Evolutionary conservation across 148 eudicot species (phyloP), one percentile per base, ranked within the genome.

Genomic region (Spergularia marina): DNA sequence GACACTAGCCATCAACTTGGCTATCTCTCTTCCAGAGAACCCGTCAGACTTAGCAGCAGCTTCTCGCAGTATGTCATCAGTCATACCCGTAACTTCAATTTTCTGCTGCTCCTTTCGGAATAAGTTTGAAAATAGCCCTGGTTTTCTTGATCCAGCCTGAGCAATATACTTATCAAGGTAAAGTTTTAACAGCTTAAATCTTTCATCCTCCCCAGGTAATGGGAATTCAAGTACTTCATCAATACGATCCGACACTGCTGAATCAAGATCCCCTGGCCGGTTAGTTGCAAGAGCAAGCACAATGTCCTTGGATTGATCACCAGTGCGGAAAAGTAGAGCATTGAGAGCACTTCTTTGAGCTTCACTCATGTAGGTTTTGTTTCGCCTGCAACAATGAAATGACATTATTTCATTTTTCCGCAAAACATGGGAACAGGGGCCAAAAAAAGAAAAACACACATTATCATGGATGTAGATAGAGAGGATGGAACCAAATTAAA

Each of bases 331-430:
- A 59, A 96, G 87, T 47, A 96, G 97, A 17, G 99, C 99, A 62
- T 96, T 92, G 71, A 92, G 92, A 39, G 99, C 98, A 81, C 99
- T 96, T 80, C 99, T 86, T 75, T 96, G 99, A 77, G 99, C 97
- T 91, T 96, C 99, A 85, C 99, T 96, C 99, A 92, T 96, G 71
- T 96, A 91, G 23, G 89, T 88, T 85, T 92, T 96, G 86, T 96
- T 96, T 68, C 99, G 89, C 87, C 99, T 96, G 93, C 36, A 3
- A 30, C 36, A 30, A 81, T 69, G 79, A 49, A 72, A 17, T 21
- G 58, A 40, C 2, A 52, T 60, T 40, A 18, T 66, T 21, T 59
- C 36, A 54, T 63, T 6, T 34, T 36, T 39, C 63, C 53, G 55
- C 25, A 36, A 77, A 49, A 2, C n/a, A 74, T 39, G 18, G 49